phyloP scores from a whole-genome alignment of 208 protist genomes.

The Trichomonas vaginalis region DNA sequence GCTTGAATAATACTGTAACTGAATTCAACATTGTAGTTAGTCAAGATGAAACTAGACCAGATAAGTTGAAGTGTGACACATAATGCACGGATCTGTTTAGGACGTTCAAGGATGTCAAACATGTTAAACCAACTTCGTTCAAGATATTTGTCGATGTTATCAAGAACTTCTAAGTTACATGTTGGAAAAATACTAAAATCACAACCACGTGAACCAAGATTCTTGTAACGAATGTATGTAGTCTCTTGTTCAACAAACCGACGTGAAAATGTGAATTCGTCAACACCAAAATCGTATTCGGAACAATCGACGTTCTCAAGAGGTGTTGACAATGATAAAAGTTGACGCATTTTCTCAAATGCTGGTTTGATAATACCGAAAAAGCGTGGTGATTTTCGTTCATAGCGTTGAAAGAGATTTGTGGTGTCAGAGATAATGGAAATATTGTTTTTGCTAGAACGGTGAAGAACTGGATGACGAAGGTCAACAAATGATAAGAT shows the following conservation, averaged over 20 bases:
- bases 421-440: neutral
- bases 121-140: neutral
- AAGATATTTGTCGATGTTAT: neutral
- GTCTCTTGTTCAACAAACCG: neutral
- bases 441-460: too few relatives aligned
- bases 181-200: neutral
- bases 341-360: neutral
- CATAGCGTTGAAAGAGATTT: neutral
- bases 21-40: neutral
- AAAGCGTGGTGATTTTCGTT: neutral
- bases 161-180: neutral
- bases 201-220: neutral
- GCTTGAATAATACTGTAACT: neutral
- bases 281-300: neutral
- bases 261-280: neutral
- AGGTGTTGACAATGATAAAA: too few relatives aligned
- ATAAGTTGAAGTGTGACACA: neutral
- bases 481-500: neutral
- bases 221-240: neutral
- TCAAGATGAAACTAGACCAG: neutral
- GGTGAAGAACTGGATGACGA: neutral
- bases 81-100: neutral
- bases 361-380: neutral
- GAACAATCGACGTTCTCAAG: neutral
- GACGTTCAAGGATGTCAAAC: neutral